Percentiles rank a stretch among this genome's conserved stretches.
Evolutionary conservation across 768 basidiomycete species (phyloP).

Genomic region (Mycena alexandri): DNA sequence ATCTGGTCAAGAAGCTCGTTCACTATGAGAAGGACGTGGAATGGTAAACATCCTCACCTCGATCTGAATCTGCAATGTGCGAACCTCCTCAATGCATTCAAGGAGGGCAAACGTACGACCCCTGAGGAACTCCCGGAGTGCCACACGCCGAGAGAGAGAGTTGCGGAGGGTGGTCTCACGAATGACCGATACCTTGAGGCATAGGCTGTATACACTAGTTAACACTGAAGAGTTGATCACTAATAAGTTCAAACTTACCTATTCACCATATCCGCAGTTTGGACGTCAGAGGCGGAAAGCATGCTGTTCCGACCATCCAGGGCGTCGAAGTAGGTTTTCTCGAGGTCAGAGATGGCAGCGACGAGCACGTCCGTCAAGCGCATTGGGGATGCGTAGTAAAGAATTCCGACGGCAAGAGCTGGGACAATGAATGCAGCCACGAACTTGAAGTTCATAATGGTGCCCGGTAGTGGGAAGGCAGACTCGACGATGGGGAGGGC

Average conservation of each 20-base stretch:
- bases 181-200: not conserved
- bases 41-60: not conserved
- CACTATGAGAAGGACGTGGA: too few relatives aligned
- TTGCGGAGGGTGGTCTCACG: not conserved
- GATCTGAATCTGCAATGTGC: not conserved
- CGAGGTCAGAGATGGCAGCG: not conserved
- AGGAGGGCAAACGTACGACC: not conserved
- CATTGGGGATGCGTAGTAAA: conserved; percentile 3
- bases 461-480: too few relatives aligned
- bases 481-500: too few relatives aligned
- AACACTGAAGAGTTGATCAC: too few relatives aligned
- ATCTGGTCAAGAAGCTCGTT: too few relatives aligned
- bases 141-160: not conserved
- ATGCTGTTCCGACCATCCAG: conserved; percentile 1
- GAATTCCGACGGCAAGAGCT: not conserved
- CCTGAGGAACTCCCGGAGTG: not conserved
- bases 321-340: conserved; percentile 9
- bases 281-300: not conserved
- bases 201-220: not conserved
- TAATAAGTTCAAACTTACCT: too few relatives aligned
- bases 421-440: too few relatives aligned
- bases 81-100: not conserved
- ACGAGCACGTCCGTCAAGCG: not conserved
- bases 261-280: too few relatives aligned
- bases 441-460: too few relatives aligned